Conservation (phyloP, 2,329 filamentous ascomycete genomes). For the Trichoderma harzianum region DNA sequence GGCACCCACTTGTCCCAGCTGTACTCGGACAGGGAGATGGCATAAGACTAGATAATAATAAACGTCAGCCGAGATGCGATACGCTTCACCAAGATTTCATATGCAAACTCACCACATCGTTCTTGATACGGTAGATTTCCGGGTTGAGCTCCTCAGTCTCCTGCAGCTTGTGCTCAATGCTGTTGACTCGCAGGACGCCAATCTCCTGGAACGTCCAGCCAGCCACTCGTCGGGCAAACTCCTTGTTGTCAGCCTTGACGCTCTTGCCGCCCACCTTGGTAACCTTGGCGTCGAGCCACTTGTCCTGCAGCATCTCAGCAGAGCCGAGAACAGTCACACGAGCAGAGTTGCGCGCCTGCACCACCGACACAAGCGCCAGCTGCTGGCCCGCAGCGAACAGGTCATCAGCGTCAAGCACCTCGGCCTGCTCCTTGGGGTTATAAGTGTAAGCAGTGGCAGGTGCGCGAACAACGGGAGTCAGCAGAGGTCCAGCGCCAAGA, state of each 20-base stretch:
- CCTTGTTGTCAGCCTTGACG: constrained; percentile 70
- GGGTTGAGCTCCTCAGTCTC: constrained; percentile 68
- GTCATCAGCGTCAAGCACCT: constrained; percentile 64
- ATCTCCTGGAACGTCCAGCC: constrained; percentile 96
- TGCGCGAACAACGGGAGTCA: constrained; percentile 79
- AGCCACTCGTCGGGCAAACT: constrained; percentile 80
- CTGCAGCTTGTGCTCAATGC: constrained; percentile 69
- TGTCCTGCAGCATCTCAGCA: constrained; percentile 80
- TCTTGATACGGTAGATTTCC: constrained; percentile 91
- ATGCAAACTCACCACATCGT: constrained; percentile 74
- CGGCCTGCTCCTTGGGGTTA: constrained; percentile 81
- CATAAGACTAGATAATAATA: constrained; percentile 60
- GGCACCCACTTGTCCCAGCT: constrained; percentile 69
- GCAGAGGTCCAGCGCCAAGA: constrained; percentile 72
- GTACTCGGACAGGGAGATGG: constrained; percentile 87
- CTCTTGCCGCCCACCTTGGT: constrained; percentile 54
- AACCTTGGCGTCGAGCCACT: constrained; percentile 83
- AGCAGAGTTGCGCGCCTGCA: constrained; percentile 92
- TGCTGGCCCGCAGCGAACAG: constrained; percentile 82
- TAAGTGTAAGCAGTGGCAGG: constrained; percentile 87
- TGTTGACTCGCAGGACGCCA: constrained; percentile 81
- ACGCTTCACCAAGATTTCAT: not conserved
- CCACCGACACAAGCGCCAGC: constrained; percentile 75
- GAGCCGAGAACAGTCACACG: constrained; percentile 83
- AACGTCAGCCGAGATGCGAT: not conserved